These are phyloP conservation scores for Grigorovia yakushimaensis DNA, from an alignment of 805 yeast species.

Conservation along the genomic window DNA sequence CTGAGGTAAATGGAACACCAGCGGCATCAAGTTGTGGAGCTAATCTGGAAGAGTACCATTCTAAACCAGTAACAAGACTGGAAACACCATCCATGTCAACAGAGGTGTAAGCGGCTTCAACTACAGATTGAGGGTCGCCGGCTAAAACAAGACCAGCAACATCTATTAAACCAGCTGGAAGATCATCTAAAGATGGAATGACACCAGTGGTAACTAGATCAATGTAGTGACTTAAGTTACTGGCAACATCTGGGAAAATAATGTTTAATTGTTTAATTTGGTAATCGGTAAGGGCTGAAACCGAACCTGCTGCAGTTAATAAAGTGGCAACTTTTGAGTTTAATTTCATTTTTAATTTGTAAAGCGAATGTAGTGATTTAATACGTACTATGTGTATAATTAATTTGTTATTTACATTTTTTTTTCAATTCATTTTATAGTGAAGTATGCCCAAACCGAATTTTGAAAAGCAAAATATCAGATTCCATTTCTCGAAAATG, in stretches of 20 bases:
- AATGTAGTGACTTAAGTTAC: background rate
- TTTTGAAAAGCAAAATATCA: no score
- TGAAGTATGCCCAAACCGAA: background rate
- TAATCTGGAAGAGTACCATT: constrained; percentile 25
- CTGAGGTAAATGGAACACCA: constrained; percentile 1
- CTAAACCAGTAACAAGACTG: constrained; percentile 20
- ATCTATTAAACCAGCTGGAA: constrained; percentile 19
- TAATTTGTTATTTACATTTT: background rate
- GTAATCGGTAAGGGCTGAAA: background rate
- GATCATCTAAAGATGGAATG: background rate
- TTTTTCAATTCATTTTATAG: background rate
- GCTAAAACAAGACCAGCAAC: constrained; percentile 19
- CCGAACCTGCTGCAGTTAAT: background rate
- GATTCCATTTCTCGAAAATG: background rate
- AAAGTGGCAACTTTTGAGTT: background rate
- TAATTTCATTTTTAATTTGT: background rate
- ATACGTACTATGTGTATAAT: background rate
- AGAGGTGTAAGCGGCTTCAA: constrained; percentile 1
- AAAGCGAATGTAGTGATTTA: background rate
- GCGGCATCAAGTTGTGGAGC: constrained; percentile 5
- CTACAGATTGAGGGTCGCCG: constrained; percentile 11
- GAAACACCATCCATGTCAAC: constrained; percentile 18
- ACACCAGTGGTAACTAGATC: background rate
- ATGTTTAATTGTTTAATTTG: background rate
- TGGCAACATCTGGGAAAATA: background rate